A percentile compares a stretch with the other conserved stretches of the same genome.
Conservation (phyloP, 495 filamentous ascomycete genomes). For the Annulohypoxylon maeteangense region DNA sequence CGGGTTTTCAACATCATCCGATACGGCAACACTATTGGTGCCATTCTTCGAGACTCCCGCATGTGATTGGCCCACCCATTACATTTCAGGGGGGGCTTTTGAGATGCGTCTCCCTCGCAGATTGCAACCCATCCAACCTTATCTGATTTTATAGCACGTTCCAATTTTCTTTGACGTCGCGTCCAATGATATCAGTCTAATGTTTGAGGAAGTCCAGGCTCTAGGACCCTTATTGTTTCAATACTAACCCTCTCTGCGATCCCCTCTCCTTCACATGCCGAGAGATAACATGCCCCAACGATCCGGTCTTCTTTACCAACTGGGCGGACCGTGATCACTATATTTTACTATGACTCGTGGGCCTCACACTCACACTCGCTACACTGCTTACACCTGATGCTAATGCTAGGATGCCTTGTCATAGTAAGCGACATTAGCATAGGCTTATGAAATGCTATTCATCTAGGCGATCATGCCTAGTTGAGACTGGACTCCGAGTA, state of each 20-base stretch:
- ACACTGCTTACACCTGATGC: slow-evolving; percentile 29
- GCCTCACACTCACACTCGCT: slow-evolving; percentile 22
- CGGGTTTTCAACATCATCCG: slow-evolving; percentile 45
- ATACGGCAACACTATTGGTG: slow-evolving; percentile 27
- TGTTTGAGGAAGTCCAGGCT: slow-evolving; percentile 28
- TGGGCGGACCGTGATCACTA: slow-evolving; percentile 28
- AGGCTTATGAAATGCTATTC: slow-evolving; percentile 23
- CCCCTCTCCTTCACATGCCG: slow-evolving; percentile 36
- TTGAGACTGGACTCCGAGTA: slow-evolving; percentile 21
- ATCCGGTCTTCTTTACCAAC: slow-evolving; percentile 30
- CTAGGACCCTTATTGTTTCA: slow-evolving; percentile 35
- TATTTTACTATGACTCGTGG: slow-evolving; percentile 37
- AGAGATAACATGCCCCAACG: slow-evolving; percentile 29
- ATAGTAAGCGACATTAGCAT: slow-evolving; percentile 38
- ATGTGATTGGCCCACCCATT: slow-evolving; percentile 19
- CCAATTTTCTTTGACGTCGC: background rate
- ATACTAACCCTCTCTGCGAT: slow-evolving; percentile 7
- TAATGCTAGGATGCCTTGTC: slow-evolving; percentile 11
- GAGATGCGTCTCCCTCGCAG: slow-evolving; percentile 15
- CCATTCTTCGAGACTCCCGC: slow-evolving; percentile 3
- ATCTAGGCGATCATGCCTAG: slow-evolving; percentile 27
- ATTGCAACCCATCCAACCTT: slow-evolving; percentile 25
- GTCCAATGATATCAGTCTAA: slow-evolving; percentile 33
- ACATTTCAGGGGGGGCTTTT: slow-evolving; percentile 16
- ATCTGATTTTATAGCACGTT: slow-evolving; percentile 7